Percentiles rank a stretch among this genome's conserved stretches.
Evolutionary conservation across 257 asterid species (phyloP).

Genomic region (Jaltomata sinuosa): DNA sequence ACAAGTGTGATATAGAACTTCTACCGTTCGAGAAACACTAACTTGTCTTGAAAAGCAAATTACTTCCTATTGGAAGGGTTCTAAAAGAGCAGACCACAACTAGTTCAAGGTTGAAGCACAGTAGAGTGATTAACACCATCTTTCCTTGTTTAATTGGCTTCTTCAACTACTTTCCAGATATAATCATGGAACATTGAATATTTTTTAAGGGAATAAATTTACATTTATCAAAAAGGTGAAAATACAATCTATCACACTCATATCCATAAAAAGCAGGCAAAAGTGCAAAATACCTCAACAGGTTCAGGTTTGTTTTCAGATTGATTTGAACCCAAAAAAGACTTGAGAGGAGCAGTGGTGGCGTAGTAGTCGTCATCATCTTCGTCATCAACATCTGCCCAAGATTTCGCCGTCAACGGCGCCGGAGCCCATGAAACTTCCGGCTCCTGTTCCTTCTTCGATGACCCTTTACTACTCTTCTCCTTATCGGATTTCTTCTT

Average conservation of each 20-base stretch:
- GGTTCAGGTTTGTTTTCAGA: slow-evolving; percentile 29
- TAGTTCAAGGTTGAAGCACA: background rate
- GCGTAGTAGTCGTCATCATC: slow-evolving; percentile 77
- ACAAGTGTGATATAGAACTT: background rate
- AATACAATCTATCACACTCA: background rate
- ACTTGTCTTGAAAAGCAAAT: background rate
- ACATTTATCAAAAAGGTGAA: background rate
- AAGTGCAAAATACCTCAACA: slow-evolving; percentile 39
- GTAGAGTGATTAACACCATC: background rate
- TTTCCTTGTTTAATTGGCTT: background rate
- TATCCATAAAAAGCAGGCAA: background rate
- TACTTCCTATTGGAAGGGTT: background rate
- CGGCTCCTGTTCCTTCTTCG: slow-evolving; percentile 34
- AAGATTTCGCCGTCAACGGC: slow-evolving; percentile 54
- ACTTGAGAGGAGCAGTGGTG: slow-evolving; percentile 70
- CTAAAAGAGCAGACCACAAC: background rate
- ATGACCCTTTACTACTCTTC: slow-evolving; percentile 18
- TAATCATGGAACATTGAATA: too few relatives aligned
- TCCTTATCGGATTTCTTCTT: slow-evolving; percentile 67
- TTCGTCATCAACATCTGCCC: slow-evolving; percentile 83
- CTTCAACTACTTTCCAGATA: background rate
- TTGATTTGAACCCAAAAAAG: slow-evolving; percentile 34
- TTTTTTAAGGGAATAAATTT: too few relatives aligned
- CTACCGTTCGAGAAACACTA: too few relatives aligned
- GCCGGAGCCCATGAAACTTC: slow-evolving; percentile 68